These are phyloP conservation scores for Trypanosoma grayi DNA, from an alignment of 208 protist genomes.

Conservation along the genomic window DNA sequence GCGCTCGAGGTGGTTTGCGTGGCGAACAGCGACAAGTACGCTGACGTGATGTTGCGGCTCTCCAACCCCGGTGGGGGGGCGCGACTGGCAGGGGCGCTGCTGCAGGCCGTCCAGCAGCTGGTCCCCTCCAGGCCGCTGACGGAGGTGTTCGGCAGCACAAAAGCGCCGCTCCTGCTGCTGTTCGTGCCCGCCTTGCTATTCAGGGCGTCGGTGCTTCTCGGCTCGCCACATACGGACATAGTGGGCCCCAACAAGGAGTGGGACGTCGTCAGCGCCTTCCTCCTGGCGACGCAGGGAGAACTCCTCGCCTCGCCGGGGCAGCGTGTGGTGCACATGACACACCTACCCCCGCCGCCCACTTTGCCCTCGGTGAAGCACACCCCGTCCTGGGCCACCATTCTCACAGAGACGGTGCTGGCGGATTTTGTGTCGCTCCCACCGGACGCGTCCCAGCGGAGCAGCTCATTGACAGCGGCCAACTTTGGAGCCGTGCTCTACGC, in stretches of 20 bases:
- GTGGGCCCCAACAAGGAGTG: not conserved
- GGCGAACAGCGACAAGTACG: slow-evolving; percentile 1
- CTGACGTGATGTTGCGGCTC: not conserved
- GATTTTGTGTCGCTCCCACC: slow-evolving; percentile 7
- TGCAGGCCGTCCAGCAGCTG: not conserved
- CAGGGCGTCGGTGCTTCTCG: slow-evolving; percentile 1
- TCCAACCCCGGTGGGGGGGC: not conserved
- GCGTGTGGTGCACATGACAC: not conserved
- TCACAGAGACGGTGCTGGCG: slow-evolving; percentile 1
- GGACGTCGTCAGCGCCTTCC: not conserved
- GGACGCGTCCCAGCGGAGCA: not conserved
- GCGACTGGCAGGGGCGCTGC: not conserved
- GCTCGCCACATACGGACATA: not conserved
- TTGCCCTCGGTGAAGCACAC: not conserved
- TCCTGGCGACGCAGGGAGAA: not conserved
- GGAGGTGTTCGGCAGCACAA: slow-evolving; percentile 3
- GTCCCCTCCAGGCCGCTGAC: not conserved
- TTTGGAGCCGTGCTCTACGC: slow-evolving; percentile 12
- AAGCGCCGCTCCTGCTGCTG: slow-evolving; percentile 1
- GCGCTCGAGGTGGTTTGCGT: slow-evolving; percentile 9
- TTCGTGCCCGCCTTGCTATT: slow-evolving; percentile 10
- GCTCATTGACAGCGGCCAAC: not conserved
- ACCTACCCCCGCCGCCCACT: slow-evolving; percentile 3
- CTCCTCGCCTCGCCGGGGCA: slow-evolving; percentile 19
- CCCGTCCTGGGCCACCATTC: slow-evolving; percentile 6